Evolutionary conservation across 306 rosid genomes (phyloP).

Genomic region (Vicia villosa): DNA sequence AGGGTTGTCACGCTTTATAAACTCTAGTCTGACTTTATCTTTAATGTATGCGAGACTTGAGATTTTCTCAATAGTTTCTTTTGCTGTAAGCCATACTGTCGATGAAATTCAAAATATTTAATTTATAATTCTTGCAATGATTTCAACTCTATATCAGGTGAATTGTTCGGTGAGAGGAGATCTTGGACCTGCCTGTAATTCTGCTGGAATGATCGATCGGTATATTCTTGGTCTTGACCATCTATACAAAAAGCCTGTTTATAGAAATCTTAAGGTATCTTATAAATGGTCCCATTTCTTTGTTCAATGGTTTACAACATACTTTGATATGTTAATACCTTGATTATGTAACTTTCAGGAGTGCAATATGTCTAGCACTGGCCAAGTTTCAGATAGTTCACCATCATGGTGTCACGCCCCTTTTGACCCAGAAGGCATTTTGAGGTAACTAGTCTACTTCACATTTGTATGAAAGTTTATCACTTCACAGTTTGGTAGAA

Average conservation of each 20-base stretch:
- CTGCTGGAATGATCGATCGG: constrained; percentile 94
- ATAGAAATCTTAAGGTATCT: constrained; percentile 80
- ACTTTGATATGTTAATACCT: constrained; percentile 31
- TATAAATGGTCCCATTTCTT: constrained; percentile 29
- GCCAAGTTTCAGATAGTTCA: constrained; percentile 65
- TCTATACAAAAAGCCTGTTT: constrained; percentile 76
- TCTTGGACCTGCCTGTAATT: constrained; percentile 89
- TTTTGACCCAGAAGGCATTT: constrained; percentile 94
- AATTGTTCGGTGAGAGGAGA: constrained; percentile 87
- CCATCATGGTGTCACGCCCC: constrained; percentile 92
- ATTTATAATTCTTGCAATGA: constrained; percentile 32
- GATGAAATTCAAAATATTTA: constrained; percentile 8
- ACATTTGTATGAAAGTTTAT: not conserved
- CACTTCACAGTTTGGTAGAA: not conserved
- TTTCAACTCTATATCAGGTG: constrained; percentile 57
- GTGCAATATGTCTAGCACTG: constrained; percentile 60
- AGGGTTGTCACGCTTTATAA: too few relatives aligned
- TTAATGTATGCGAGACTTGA: too few relatives aligned
- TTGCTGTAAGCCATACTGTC: not conserved
- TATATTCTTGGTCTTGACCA: constrained; percentile 71
- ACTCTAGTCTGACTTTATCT: too few relatives aligned
- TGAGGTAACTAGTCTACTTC: constrained; percentile 62
- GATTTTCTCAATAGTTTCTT: not conserved
- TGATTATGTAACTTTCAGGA: constrained; percentile 60
- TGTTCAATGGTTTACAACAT: constrained; percentile 17